Conservation (phyloP, 1,139 yeast genomes). For the Debaryomyces psychrophilus region DNA sequence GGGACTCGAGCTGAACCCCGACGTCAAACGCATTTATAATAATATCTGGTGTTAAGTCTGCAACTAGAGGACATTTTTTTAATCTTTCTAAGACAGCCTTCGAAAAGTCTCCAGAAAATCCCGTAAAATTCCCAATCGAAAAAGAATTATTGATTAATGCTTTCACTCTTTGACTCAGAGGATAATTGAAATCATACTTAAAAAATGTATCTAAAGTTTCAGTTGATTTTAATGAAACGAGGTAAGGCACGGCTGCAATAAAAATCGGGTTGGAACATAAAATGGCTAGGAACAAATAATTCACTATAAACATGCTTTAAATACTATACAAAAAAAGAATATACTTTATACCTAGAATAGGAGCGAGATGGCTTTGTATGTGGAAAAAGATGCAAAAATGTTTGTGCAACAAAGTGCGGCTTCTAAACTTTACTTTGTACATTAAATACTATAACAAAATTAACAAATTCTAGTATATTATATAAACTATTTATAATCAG, state of each 20-base stretch:
- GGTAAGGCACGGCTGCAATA: slow-evolving; percentile 19
- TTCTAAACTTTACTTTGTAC: background rate
- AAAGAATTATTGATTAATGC: slow-evolving; percentile 49
- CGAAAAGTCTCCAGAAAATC: slow-evolving; percentile 63
- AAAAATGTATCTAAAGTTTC: slow-evolving; percentile 44
- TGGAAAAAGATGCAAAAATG: slow-evolving; percentile 11
- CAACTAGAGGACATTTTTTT: slow-evolving; percentile 51
- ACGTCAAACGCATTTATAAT: slow-evolving; percentile 49
- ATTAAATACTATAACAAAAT: background rate
- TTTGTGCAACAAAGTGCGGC: slow-evolving; percentile 7
- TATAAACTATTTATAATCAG: slow-evolving; percentile 1
- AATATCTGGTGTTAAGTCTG: slow-evolving; percentile 63
- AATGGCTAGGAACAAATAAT: background rate
- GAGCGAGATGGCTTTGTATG: slow-evolving; percentile 1
- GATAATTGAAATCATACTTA: slow-evolving; percentile 37
- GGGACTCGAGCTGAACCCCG: slow-evolving; percentile 49
- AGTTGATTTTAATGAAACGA: slow-evolving; percentile 30
- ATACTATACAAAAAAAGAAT: background rate
- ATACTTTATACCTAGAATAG: background rate
- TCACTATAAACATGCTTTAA: background rate
- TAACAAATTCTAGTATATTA: slow-evolving; percentile 10
- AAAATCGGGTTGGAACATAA: slow-evolving; percentile 3
- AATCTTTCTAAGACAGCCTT: slow-evolving; percentile 50
- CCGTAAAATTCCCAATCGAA: slow-evolving; percentile 65
- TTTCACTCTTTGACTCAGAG: slow-evolving; percentile 39